A percentile compares a stretch with the other conserved stretches of the same genome.
Conservation (phyloP, 352 stramenopile genomes). For the Plasmopara muralis region DNA sequence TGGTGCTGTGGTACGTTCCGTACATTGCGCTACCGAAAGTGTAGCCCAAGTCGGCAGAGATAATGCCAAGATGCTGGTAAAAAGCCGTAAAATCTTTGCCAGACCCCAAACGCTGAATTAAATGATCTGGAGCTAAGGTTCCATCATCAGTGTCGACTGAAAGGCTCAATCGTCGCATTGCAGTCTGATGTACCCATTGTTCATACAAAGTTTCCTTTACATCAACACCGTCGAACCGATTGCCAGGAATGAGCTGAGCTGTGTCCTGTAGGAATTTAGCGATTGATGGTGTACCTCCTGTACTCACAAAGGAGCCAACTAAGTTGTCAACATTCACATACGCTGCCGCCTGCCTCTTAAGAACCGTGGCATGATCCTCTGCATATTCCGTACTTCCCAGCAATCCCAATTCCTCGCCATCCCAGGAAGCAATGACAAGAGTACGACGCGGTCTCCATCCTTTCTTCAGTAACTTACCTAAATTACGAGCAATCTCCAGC, state of each 20-base stretch:
- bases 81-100: slow-evolving; percentile 79
- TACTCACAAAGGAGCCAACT: slow-evolving; percentile 38
- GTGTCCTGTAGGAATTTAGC: slow-evolving; percentile 47
- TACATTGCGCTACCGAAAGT: slow-evolving; percentile 26
- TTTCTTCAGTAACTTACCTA: slow-evolving; percentile 52
- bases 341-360: slow-evolving; percentile 46
- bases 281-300: slow-evolving; percentile 51
- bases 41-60: slow-evolving; percentile 40
- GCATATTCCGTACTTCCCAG: slow-evolving; percentile 65
- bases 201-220: slow-evolving; percentile 31
- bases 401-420: slow-evolving; percentile 73
- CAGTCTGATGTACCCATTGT: slow-evolving; percentile 30
- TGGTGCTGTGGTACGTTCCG: slow-evolving; percentile 80
- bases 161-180: slow-evolving; percentile 10
- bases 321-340: slow-evolving; percentile 86
- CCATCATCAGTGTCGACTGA: slow-evolving; percentile 13
- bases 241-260: slow-evolving; percentile 42
- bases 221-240: slow-evolving; percentile 23
- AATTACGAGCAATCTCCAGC: slow-evolving; percentile 73
- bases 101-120: slow-evolving; percentile 53
- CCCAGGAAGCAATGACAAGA: slow-evolving; percentile 79
- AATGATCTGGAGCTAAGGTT: slow-evolving; percentile 38
- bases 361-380: slow-evolving; percentile 44
- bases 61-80: slow-evolving; percentile 82
- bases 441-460: slow-evolving; percentile 77